Base-by-base conservation (phyloP, 2,329 filamentous ascomycete species). In the Fusarium anguioides region DNA sequence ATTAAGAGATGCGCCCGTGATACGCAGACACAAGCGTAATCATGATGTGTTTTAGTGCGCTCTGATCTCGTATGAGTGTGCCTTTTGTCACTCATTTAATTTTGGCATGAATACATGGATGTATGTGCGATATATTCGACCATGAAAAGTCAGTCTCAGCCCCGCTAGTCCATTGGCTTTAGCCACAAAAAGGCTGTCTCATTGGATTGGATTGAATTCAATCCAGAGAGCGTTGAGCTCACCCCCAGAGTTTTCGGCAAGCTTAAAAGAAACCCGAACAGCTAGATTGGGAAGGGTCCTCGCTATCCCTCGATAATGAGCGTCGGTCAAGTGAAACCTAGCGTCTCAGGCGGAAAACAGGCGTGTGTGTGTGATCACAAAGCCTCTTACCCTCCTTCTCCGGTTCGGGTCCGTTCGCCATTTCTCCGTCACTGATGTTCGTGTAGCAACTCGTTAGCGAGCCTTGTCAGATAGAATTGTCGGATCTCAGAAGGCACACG, bases 391-490 rank as follows among this genome's bases (percentile, higher is more conserved):
- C 37, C 35, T 57, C 42, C 37, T 31, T 39, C 42, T 54, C 33
- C 33, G n/a, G 18, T 49, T 39, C 26, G 27, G 36, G 23, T 39
- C 60, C 27, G 15, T 41, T 57, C 36, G 36, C 31, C 36, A 29
- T 24, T 42, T 17, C 31, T 29, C 37, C 49, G 35, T 61, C 56
- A 65, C 24, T 40, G 40, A 42, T 57, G 57, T 44, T 64, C 73
- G 63, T 47, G 65, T 58, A 54, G 68, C 66, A 96, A 78, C 77
- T 96, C 93, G 50, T 87, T 85, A 1, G 86, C 91, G 60, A 97
- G 77, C 63, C 93, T 84, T 63, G 87, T 80, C 33, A 96, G 75
- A 78, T 97, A 97, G 73, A 96, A 96, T 41, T 83, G 83, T n/a
- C 86, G 84, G 60, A 91, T 85, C 69, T 91, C 89, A 24, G 77